These are phyloP conservation scores for Leersia perrieri DNA, from an alignment of 176 grass and related monocot genomes.

Conservation along the genomic window DNA sequence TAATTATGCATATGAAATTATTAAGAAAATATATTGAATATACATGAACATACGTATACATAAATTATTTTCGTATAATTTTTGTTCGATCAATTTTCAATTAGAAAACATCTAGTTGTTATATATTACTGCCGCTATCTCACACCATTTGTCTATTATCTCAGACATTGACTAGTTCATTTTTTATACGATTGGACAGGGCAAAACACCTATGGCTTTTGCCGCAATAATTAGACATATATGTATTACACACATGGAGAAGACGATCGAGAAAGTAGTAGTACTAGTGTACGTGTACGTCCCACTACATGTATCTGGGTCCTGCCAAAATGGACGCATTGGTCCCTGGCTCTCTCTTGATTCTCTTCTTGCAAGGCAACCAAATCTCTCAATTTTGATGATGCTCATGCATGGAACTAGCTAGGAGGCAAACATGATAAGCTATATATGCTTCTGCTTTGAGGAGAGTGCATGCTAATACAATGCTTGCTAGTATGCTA, in stretches of 20 bases:
- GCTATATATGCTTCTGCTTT: not conserved
- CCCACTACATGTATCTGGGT: not conserved
- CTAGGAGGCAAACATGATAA: not conserved
- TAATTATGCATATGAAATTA: not conserved
- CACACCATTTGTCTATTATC: not conserved
- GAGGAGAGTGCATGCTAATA: not conserved
- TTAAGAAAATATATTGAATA: not conserved
- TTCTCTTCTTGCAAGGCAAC: constrained; percentile 11
- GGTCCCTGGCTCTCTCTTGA: not conserved
- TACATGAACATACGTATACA: not conserved
- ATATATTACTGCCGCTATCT: not conserved
- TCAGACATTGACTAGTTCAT: not conserved
- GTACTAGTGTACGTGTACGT: not conserved
- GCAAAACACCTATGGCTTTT: not conserved
- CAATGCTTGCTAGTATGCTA: not conserved
- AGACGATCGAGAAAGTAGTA: not conserved
- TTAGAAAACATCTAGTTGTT: not conserved
- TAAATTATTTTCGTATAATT: not conserved
- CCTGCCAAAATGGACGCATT: not conserved
- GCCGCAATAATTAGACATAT: not conserved
- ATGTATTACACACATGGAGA: not conserved
- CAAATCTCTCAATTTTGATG: not conserved
- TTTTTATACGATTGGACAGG: not conserved
- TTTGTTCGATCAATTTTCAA: not conserved
- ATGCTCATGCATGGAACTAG: not conserved